phyloP scores from a whole-genome alignment of 2,329 filamentous ascomycete species.

The Aspergillus thermomutatus region DNA sequence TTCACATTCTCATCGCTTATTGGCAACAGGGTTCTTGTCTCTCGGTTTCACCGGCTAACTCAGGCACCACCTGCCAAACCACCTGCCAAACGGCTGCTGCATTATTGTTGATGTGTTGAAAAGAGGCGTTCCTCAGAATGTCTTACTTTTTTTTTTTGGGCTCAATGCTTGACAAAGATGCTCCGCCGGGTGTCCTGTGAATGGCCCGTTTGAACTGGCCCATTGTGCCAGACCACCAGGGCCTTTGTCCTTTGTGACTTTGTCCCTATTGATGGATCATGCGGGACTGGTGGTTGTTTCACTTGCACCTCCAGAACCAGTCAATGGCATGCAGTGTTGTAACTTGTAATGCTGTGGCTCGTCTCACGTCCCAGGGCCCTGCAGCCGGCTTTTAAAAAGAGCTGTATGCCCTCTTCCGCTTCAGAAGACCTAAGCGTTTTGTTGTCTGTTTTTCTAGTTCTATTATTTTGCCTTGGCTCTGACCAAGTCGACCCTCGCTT shows the following conservation, averaged over 20 bases:
- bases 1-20: neutral
- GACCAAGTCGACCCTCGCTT: conserved; percentile 1
- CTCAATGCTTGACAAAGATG: neutral
- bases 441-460: conserved; percentile 1
- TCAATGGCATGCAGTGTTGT: neutral
- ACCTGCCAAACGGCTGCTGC: neutral
- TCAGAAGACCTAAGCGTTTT: neutral
- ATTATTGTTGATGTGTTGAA: neutral
- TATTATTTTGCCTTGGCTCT: conserved; percentile 11
- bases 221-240: neutral
- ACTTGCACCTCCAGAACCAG: neutral
- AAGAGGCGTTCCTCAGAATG: conserved; percentile 15
- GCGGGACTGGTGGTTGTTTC: conserved; percentile 12
- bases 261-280: conserved; percentile 6
- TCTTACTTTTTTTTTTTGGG: conserved; percentile 14
- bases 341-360: neutral
- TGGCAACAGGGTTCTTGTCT: neutral
- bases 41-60: neutral
- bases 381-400: neutral
- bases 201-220: neutral
- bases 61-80: neutral
- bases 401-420: neutral
- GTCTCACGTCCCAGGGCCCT: neutral
- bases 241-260: conserved; percentile 8
- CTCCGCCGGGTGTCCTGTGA: neutral